Conservation (phyloP, 257 asterid genomes). For the Fraxinus cuspidata region DNA sequence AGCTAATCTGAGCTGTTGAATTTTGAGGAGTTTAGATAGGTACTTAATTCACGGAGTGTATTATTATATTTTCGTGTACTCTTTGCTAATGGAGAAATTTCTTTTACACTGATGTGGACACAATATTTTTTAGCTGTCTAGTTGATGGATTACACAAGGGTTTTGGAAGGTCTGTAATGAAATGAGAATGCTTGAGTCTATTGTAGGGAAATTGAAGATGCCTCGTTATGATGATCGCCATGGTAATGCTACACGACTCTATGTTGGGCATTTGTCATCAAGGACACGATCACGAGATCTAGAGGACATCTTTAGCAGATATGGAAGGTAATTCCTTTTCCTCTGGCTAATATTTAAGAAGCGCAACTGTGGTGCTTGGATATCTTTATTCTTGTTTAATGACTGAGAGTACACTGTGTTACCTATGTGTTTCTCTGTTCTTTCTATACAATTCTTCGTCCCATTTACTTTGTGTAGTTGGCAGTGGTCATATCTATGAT, state of each 20-base stretch:
- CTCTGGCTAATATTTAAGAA: background rate
- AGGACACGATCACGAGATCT: conserved; percentile 61
- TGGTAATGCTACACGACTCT: conserved; percentile 47
- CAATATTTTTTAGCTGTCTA: background rate
- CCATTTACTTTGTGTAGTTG: background rate
- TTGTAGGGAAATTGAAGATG: conserved; percentile 38
- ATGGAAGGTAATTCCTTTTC: conserved; percentile 47
- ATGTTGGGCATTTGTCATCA: conserved; percentile 58
- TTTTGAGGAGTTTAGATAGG: background rate
- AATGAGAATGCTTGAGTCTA: background rate
- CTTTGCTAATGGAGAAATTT: background rate
- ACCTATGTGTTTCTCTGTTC: background rate
- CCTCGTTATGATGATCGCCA: conserved; percentile 61
- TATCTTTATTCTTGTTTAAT: background rate
- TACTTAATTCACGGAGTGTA: background rate
- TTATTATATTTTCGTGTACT: background rate
- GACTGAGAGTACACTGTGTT: background rate
- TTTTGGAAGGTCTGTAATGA: background rate
- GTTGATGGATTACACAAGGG: background rate
- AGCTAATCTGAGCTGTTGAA: background rate
- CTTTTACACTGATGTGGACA: background rate
- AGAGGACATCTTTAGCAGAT: conserved; percentile 58
- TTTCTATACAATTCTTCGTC: background rate
- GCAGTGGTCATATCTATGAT: conserved; percentile 22
- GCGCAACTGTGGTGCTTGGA: background rate